Percentiles rank a stretch among this genome's conserved stretches.
These are phyloP conservation scores for Apiospora kogelbergensis DNA, from an alignment of 2,329 filamentous ascomycete genomes.

Conservation along the genomic window DNA sequence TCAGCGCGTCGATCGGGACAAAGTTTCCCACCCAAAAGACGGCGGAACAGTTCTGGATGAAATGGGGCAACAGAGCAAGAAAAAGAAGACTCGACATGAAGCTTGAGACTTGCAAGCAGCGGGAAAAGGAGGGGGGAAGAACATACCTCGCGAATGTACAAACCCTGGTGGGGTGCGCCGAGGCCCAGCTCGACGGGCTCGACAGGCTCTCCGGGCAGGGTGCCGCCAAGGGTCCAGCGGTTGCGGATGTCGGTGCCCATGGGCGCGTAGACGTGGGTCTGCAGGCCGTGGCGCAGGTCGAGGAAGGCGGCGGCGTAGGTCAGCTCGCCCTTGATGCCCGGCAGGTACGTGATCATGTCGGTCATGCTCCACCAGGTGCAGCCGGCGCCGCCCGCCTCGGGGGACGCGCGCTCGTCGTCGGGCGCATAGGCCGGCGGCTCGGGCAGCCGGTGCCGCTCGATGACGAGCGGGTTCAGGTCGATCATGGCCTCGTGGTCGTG, in stretches of 20 bases:
- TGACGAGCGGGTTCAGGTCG: constrained; percentile 80
- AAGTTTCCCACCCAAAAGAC: background rate
- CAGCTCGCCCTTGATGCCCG: constrained; percentile 67
- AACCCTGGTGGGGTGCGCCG: constrained; percentile 62
- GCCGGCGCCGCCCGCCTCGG: constrained; percentile 27
- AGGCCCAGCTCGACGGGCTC: constrained; percentile 67
- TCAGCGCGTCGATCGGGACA: background rate
- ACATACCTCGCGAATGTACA: constrained; percentile 70
- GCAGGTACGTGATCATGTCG: constrained; percentile 75
- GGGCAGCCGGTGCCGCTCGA: constrained; percentile 65
- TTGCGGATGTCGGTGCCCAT: constrained; percentile 77
- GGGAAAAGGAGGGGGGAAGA: no score
- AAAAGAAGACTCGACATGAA: no score
- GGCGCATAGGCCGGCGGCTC: constrained; percentile 65
- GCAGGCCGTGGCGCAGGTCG: constrained; percentile 68
- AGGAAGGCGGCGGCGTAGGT: constrained; percentile 81
- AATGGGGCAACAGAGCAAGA: no score
- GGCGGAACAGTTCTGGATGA: no score
- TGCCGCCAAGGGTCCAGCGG: constrained; percentile 75
- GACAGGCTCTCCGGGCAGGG: constrained; percentile 66
- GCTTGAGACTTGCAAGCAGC: no score
- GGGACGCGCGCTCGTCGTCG: constrained; percentile 60
- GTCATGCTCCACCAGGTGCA: constrained; percentile 78
- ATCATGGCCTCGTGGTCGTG: constrained; percentile 83
- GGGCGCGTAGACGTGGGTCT: constrained; percentile 83